phyloP scores from a whole-genome alignment of 495 filamentous ascomycete species.

The Aspergillus nidulans region DNA sequence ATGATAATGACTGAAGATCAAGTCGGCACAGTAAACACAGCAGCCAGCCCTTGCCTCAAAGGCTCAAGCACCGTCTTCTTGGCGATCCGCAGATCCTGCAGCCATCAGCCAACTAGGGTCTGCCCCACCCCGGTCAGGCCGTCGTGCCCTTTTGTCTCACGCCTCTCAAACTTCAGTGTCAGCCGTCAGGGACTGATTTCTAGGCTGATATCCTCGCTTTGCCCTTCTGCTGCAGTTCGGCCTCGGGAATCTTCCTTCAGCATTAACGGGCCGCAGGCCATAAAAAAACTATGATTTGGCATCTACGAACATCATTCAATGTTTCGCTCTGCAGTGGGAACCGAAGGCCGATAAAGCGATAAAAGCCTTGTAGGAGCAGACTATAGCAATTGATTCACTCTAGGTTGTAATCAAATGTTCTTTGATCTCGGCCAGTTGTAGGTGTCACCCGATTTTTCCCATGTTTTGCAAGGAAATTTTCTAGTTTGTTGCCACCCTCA shows the following conservation, averaged over 20 bases:
- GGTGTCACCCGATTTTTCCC: constrained; percentile 4
- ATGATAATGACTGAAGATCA: too few relatives aligned
- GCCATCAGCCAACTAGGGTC: constrained; percentile 11
- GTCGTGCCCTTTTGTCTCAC: constrained; percentile 12
- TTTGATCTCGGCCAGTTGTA: background rate
- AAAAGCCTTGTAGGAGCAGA: constrained; percentile 7
- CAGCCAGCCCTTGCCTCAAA: constrained; percentile 23
- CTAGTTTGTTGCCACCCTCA: constrained; percentile 1
- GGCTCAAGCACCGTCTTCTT: constrained; percentile 21
- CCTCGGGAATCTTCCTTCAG: background rate
- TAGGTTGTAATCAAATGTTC: background rate
- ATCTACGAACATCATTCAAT: background rate
- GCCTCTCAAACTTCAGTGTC: background rate
- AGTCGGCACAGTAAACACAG: too few relatives aligned
- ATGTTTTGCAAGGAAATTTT: background rate
- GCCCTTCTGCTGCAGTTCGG: background rate
- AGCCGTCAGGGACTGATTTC: too few relatives aligned
- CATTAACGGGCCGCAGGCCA: background rate
- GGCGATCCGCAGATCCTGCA: constrained; percentile 22
- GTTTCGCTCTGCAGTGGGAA: background rate
- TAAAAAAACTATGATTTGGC: too few relatives aligned
- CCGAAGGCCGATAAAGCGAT: background rate
- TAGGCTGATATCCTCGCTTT: background rate
- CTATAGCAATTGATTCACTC: constrained; percentile 4
- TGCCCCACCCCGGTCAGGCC: constrained; percentile 19